phyloP scores from a whole-genome alignment of 1,284 basidiomycete genomes.

The Boletus mariae region DNA sequence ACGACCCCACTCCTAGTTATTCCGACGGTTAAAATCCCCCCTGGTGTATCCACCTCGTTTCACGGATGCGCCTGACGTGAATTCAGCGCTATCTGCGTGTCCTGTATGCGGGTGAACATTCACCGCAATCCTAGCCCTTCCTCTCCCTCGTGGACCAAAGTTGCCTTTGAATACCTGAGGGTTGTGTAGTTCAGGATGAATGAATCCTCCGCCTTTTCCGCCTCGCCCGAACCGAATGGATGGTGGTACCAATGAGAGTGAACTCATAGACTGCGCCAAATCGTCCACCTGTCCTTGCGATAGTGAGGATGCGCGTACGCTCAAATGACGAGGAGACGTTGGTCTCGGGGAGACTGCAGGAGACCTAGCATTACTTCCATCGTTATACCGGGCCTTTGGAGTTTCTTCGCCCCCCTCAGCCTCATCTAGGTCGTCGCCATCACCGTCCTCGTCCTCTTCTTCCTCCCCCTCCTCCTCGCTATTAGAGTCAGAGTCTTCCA shows the following conservation, averaged over 20 bases:
- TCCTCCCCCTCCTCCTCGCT: slow-evolving; percentile 25
- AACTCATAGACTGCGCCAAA: slow-evolving; percentile 48
- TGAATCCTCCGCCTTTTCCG: slow-evolving; percentile 45
- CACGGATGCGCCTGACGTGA: background rate
- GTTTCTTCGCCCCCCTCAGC: slow-evolving; percentile 28
- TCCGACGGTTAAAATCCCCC: slow-evolving; percentile 17
- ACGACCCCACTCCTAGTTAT: slow-evolving; percentile 10
- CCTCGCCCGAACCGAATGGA: slow-evolving; percentile 71
- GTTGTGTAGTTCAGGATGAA: slow-evolving; percentile 33
- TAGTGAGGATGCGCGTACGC: slow-evolving; percentile 6
- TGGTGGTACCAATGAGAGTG: slow-evolving; percentile 65
- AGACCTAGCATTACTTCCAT: slow-evolving; percentile 16
- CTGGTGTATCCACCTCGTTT: slow-evolving; percentile 9
- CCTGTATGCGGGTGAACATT: slow-evolving; percentile 16
- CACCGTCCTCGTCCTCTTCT: slow-evolving; percentile 20
- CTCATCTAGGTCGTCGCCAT: slow-evolving; percentile 23
- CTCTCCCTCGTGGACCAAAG: slow-evolving; percentile 32
- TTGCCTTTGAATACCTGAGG: slow-evolving; percentile 29
- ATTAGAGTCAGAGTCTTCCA: slow-evolving; percentile 31
- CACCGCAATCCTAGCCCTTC: slow-evolving; percentile 28
- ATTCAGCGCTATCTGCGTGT: slow-evolving; percentile 13
- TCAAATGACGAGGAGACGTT: slow-evolving; percentile 14
- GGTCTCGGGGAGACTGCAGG: slow-evolving; percentile 24
- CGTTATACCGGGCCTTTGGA: slow-evolving; percentile 23
- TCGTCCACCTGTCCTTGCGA: slow-evolving; percentile 35